Base-by-base conservation (phyloP, 805 yeast species). In the Candida chauliodis region DNA sequence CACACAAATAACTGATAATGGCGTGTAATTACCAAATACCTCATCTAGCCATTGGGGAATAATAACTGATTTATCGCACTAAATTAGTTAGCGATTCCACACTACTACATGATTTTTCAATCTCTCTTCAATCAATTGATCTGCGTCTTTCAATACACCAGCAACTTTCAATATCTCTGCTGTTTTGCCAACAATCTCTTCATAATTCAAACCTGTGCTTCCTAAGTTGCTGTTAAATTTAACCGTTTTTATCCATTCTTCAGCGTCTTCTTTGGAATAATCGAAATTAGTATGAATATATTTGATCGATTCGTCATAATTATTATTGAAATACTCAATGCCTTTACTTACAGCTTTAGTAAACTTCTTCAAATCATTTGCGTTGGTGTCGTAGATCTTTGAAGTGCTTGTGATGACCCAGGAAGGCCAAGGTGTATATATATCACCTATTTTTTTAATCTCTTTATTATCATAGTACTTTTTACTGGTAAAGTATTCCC, bases 341-440 rank as follows among this genome's bases (percentile, higher is more conserved):
- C 96, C 97, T 40, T 73, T 59, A 52, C 79, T 75, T 26, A 88
- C 63, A 1, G 80, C 81, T 2, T 55, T 49, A 34, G 79, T 46
- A 43, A 88, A 81, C 4, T 52, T 56, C 18, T 52, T 50, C 9
- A 51, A 38, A 6, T 44, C 54, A 2, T 49, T 47, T 14, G 54
- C 48, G n/a, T 53, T 49, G 4, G 45, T 20, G 5, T 55, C 58
- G 24, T 69, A 48, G 4, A 72, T 48, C n/a, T 62, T 65, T 11
- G 63, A 52, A 37, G 71, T 59, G 4, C 78, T 78, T 15, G 79
- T 77, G 34, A 88, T 71, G 11, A 87, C 90, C 96, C 96, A 89
- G 2, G 95, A 84, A 8, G 96, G 91, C 97, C 97, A 89, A 14
- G 97, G 97, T 0, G 97, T 89, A 61, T 84, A 85, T 41, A 89